phyloP scores from a whole-genome alignment of 2,329 filamentous ascomycete species.

The Phaeosphaeria sp. region DNA sequence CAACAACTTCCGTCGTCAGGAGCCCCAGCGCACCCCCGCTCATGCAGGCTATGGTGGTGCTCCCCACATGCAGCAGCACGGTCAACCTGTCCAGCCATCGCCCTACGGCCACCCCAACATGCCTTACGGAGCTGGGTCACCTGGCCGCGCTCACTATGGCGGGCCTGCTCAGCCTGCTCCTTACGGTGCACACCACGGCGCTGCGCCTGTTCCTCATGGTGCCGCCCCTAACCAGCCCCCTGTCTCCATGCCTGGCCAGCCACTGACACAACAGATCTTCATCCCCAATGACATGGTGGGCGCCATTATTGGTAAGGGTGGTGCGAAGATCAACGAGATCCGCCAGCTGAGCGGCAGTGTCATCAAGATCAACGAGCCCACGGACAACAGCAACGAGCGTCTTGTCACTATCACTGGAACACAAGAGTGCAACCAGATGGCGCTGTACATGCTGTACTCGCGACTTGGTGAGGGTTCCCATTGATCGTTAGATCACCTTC shows the following conservation, averaged over 20 bases:
- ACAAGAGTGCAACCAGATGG: conserved; percentile 99
- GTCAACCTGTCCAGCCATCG: conserved; percentile 58
- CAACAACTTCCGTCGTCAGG: conserved; percentile 79
- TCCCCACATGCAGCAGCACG: conserved; percentile 81
- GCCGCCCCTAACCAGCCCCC: conserved; percentile 75
- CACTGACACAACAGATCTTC: conserved; percentile 96
- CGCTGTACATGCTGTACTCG: conserved; percentile 98
- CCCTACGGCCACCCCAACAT: conserved; percentile 65
- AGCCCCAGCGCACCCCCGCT: conserved; percentile 74
- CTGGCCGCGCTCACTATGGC: conserved; percentile 75
- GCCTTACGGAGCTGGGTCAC: conserved; percentile 77
- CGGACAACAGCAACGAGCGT: conserved; percentile 98
- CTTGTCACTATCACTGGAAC: conserved; percentile 97
- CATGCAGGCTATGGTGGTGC: conserved; percentile 66
- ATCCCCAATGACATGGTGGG: conserved; percentile 99
- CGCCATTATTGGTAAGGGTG: conserved; percentile 97
- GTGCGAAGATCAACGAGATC: conserved; percentile 99
- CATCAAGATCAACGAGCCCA: conserved; percentile 99
- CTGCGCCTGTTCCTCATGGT: conserved; percentile 63
- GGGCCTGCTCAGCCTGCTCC: conserved; percentile 76
- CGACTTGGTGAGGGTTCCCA: conserved; percentile 75
- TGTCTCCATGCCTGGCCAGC: conserved; percentile 69
- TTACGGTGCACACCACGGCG: conserved; percentile 65
- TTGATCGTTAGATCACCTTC: background rate
- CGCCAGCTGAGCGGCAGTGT: conserved; percentile 95